Evolutionary conservation across 352 stramenopile genomes (phyloP), one percentile per base, ranked within the genome.

Genomic region (Globisporangium yorkense): DNA sequence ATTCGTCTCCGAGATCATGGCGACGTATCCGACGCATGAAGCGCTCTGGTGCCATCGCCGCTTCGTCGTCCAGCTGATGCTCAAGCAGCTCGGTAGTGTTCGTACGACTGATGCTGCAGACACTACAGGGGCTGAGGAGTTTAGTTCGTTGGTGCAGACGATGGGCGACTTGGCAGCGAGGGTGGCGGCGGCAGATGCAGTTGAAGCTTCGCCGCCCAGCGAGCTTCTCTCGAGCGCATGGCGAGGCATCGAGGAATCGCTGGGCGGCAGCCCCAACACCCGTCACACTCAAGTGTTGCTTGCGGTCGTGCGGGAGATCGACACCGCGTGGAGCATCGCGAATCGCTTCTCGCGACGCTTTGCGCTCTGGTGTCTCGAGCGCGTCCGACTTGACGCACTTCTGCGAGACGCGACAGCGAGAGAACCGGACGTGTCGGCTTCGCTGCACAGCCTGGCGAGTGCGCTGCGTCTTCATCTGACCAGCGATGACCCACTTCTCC

Each of bases 11-110:
- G 52, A 66, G 10, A 65, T 90, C 50, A 68, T 90, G 62, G 51
- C 63, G 10, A 10, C 56, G 29, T 91, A 87, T 50, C 63, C 71
- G 5, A 63, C 60, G 0, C 74, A 89, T 51, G 84, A 94, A 53
- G 75, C 81, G 35, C 68, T 92, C 0, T 94, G 84, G 81, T 94
- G 82, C 52, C 78, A 94, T 61, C 81, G 84, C 39, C 81, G 84
- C 33, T 89, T 80, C 27, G 59, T 92, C 15, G 47, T 88, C 27
- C 70, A 88, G 39, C 35, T 62, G n/a, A 47, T 87, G 27, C 39
- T 88, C 13, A 49, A 60, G 20, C 37, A 69, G 16, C 21, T 59
- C 27, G 3, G 9, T 8, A 29, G 20, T 31, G 24, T 8, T 13
- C 31, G 46, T 24, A 24, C n/a, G 0, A 16, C 12, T n/a, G 20